Percentiles rank a stretch among this genome's conserved stretches.
Conservation (phyloP, 306 rosid species). For the Lathyrus aphaca region DNA sequence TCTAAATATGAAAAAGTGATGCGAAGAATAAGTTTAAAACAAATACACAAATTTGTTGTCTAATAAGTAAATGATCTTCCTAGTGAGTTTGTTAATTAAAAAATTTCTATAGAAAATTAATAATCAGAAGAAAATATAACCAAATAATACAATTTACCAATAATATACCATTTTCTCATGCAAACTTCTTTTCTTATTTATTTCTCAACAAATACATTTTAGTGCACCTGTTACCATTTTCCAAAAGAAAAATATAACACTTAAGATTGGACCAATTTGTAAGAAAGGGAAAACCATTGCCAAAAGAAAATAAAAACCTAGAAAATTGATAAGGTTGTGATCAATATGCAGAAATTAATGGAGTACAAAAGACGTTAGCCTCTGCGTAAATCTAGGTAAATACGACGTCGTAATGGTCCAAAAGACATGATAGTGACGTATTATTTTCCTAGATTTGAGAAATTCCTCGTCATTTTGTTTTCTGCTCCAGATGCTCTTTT, state of each 20-base stretch:
- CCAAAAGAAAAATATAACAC: background rate
- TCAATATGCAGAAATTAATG: constrained; percentile 25
- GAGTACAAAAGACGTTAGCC: constrained; percentile 35
- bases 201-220: too few relatives aligned
- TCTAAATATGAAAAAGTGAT: too few relatives aligned
- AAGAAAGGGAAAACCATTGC: background rate
- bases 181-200: background rate
- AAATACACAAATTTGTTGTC: too few relatives aligned
- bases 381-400: constrained; percentile 55
- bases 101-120: too few relatives aligned
- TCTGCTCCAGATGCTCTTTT: background rate
- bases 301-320: background rate
- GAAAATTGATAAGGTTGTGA: background rate
- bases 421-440: constrained; percentile 10
- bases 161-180: background rate
- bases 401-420: constrained; percentile 66
- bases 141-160: too few relatives aligned
- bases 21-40: too few relatives aligned
- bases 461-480: constrained; percentile 42
- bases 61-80: too few relatives aligned
- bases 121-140: too few relatives aligned
- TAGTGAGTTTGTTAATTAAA: too few relatives aligned
- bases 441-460: constrained; percentile 60
- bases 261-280: background rate
- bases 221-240: background rate